These are phyloP conservation scores for Fraxinus velutina DNA, from an alignment of 305 asterid species.

Conservation along the genomic window DNA sequence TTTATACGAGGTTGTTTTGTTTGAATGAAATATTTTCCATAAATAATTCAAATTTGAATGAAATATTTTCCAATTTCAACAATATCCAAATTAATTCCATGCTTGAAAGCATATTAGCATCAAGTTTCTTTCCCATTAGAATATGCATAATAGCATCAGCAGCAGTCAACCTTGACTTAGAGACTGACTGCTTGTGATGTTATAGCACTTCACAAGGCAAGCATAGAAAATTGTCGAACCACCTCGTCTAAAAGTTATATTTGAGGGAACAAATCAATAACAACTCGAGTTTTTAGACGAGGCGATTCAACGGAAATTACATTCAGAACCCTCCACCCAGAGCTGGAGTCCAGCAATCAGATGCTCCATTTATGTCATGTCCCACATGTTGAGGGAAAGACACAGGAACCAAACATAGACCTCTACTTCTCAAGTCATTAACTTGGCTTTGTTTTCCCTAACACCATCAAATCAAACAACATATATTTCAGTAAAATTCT, in stretches of 20 bases:
- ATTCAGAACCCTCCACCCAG: slow-evolving; percentile 62
- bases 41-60: background rate
- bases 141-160: slow-evolving; percentile 50
- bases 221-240: background rate
- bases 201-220: slow-evolving; percentile 27
- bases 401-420: slow-evolving; percentile 73
- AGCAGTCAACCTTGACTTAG: slow-evolving; percentile 48
- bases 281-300: background rate
- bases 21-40: background rate
- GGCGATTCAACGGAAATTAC: background rate
- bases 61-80: background rate
- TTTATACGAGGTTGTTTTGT: no score
- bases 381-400: slow-evolving; percentile 71
- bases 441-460: slow-evolving; percentile 41
- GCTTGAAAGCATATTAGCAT: background rate
- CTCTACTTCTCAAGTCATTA: slow-evolving; percentile 72
- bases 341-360: slow-evolving; percentile 77
- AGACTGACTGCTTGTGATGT: slow-evolving; percentile 73
- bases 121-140: slow-evolving; percentile 1
- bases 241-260: background rate
- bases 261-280: background rate
- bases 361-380: slow-evolving; percentile 49
- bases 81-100: background rate
- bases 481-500: background rate
- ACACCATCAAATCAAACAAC: background rate